Percentiles rank a stretch among this genome's conserved stretches.
Evolutionary conservation across 371 early-diverging fungal genomes (phyloP).

Genomic region (Batkoa obscura): DNA sequence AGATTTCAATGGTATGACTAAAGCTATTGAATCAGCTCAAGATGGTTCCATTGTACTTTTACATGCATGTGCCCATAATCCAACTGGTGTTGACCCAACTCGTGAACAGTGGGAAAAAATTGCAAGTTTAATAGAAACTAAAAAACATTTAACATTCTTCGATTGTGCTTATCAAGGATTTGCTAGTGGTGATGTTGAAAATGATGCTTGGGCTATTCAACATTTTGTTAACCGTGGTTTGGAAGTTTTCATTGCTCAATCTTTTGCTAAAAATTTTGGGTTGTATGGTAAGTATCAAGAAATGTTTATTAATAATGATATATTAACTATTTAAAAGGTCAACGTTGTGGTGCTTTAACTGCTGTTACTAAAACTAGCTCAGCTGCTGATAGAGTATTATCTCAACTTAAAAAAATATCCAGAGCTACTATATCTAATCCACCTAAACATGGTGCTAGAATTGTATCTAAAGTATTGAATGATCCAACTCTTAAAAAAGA

Average conservation of each 20-base stretch:
- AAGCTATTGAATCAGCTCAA: slow-evolving; percentile 43
- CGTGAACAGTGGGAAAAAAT: slow-evolving; percentile 80
- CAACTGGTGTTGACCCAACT: slow-evolving; percentile 91
- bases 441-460: slow-evolving; percentile 73
- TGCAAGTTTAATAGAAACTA: slow-evolving; percentile 49
- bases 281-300: slow-evolving; percentile 45
- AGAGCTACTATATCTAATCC: slow-evolving; percentile 79
- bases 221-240: slow-evolving; percentile 76
- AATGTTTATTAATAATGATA: neutral
- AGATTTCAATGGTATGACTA: slow-evolving; percentile 54
- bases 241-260: slow-evolving; percentile 75
- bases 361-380: too few species aligned
- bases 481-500: slow-evolving; percentile 52
- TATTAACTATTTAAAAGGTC: slow-evolving; percentile 32
- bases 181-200: slow-evolving; percentile 77
- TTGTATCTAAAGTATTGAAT: slow-evolving; percentile 69
- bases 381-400: slow-evolving; percentile 34
- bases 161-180: slow-evolving; percentile 97
- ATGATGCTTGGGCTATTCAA: slow-evolving; percentile 79
- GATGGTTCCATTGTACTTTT: slow-evolving; percentile 53
- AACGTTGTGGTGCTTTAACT: slow-evolving; percentile 74
- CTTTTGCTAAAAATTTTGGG: slow-evolving; percentile 94
- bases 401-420: slow-evolving; percentile 65
- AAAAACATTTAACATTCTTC: slow-evolving; percentile 78
- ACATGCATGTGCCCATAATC: slow-evolving; percentile 92